Base-by-base conservation (phyloP, 169 alveolate genomes). In the Cyclospora cayetanensis region DNA sequence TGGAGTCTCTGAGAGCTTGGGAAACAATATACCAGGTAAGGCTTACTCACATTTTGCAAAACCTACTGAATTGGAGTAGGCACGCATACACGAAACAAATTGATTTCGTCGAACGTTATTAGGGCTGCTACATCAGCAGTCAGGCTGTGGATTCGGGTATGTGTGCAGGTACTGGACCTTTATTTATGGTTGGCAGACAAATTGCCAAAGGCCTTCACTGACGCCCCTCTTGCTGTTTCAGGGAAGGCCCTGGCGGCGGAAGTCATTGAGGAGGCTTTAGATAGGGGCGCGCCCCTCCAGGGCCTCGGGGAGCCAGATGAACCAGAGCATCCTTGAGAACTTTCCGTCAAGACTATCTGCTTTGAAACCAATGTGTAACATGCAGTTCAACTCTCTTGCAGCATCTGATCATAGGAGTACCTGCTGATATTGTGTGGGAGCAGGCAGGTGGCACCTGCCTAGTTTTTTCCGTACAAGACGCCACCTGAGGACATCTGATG, bases 151-250 rank as follows among this genome's bases (percentile, higher is more conserved):
- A n/a, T 25, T 0, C 31, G 72, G 22, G 35, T 29, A 70, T 29
- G 20, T 77, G 12, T 29, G 72, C 93, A 88, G 80, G 66, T 88
- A 2, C 41, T 88, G 22, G 93, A 88, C 25, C 46, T 88, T 22
- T 88, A 88, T 39, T 46, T 41, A 52, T 88, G 93, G 93, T 52
- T 88, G 53, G 74, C 89, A 20, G 52, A 22, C n/a, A 88, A 88
- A 55, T 46, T 63, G 31, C 93, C 93, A 7, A 46, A 25, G 12
- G 82, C 87, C 22, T 88, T 88, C 37, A 66, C 74, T 2, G 93
- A 88, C 5, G 89, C 43, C 35, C 55, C 87, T 18, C 29, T 74
- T 41, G 93, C 93, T 18, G 22, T n/a, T 25, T 37, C 72, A 27
- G 88, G 88, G 70, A 77, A 70, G 39, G 53, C 88, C 50, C 88